Base-by-base conservation (phyloP, 1,139 yeast species). In the Hemisphaericaspora xylanilytica region DNA sequence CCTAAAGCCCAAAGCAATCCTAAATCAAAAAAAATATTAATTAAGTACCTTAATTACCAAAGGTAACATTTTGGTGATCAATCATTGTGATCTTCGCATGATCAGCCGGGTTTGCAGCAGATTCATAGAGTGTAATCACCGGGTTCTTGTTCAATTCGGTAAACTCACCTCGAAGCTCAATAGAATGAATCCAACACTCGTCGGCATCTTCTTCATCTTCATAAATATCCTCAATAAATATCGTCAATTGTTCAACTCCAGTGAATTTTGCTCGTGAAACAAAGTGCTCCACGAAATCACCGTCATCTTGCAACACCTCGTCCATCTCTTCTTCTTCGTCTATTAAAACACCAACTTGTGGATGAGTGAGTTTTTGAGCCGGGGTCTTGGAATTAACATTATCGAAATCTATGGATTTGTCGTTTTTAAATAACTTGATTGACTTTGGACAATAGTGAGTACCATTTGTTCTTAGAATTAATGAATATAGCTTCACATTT, bases 51-150 rank as follows among this genome's bases (percentile, higher is more conserved):
- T 27, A 48, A 36, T 40, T 42, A 18, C 50, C 50, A 20, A 46
- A 36, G n/a, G 52, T 37, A 20, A 49, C 44, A 28, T 44, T 33
- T 32, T 42, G 37, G 9, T 42, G 12, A 35, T 37, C 41, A 41
- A 40, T 43, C 40, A 46, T 70, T 8, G 44, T 38, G 11, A 43
- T 24, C 24, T 44, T 77, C 53, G 81, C 81, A 60, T 90, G 97
- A 56, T 90, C 97, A 3, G 84, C 79, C 0, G 96, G 96, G 55
- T 89, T 89, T 5, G 97, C 94, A 1, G 96, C 95, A 44, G 89
- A 79, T 59, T 90, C 97, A 59, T 90, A 90, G 20, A 85, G 55
- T 1, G 95, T 73, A 15, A 84, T 73, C 14, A 86, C 80, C 0
- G 95, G 95, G 42, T 78, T 87, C 50, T 72, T 76, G 37, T 68